A percentile compares a stretch with the other conserved stretches of the same genome.
phyloP scores from a whole-genome alignment of 2,329 filamentous ascomycete genomes.

The Colletotrichum musicola region DNA sequence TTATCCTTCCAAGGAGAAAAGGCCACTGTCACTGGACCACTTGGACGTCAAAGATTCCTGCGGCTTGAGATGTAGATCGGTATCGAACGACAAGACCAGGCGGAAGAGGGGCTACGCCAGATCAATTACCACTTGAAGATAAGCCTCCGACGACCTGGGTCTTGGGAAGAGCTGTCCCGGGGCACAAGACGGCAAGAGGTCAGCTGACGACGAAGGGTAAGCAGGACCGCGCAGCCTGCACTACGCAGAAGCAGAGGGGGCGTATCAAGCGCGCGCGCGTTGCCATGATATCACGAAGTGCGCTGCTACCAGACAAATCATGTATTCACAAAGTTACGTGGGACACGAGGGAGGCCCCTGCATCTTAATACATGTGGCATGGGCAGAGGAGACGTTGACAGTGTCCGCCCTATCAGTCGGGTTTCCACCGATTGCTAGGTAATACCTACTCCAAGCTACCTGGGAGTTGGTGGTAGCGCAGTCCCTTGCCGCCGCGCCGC shows the following conservation, averaged over 20 bases:
- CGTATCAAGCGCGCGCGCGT: neutral
- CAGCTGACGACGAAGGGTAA: neutral
- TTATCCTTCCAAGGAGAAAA: no score
- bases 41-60: neutral
- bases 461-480: neutral
- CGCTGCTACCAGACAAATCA: neutral
- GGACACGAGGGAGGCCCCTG: conserved; percentile 8
- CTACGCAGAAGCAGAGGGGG: neutral
- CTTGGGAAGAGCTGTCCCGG: neutral
- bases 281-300: neutral
- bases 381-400: conserved; percentile 7
- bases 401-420: conserved; percentile 6
- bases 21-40: neutral
- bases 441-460: neutral
- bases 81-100: conserved; percentile 4
- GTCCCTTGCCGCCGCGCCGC: conserved; percentile 18
- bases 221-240: neutral
- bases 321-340: conserved; percentile 1
- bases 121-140: conserved; percentile 22
- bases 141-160: conserved; percentile 14
- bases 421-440: no score
- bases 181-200: neutral
- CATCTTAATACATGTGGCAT: conserved; percentile 13
- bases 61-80: conserved; percentile 21
- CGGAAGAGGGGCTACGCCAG: neutral